These are phyloP conservation scores for Talaromyces islandicus DNA, from an alignment of 2,329 filamentous ascomycete species.

Conservation along the genomic window DNA sequence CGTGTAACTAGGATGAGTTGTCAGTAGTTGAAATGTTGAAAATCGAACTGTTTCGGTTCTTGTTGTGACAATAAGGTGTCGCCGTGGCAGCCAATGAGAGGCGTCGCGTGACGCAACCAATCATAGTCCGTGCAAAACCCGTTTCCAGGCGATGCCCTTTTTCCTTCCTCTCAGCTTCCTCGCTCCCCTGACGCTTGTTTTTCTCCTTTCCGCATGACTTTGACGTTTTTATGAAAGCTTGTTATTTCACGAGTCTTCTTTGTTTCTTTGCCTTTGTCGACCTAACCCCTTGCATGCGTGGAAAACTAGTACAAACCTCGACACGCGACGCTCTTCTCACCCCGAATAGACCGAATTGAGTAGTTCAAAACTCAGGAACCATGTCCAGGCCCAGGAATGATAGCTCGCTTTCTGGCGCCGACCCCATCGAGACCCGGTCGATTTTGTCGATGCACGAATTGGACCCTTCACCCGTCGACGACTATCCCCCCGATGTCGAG, in stretches of 20 bases:
- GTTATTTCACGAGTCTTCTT: neutral
- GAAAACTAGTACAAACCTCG: neutral
- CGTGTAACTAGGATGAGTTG: neutral
- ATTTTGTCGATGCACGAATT: slow-evolving; percentile 66
- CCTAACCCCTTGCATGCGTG: neutral
- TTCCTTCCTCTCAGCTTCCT: neutral
- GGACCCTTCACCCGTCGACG: slow-evolving; percentile 74
- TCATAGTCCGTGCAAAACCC: slow-evolving; percentile 5
- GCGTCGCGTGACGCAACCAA: neutral
- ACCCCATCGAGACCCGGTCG: slow-evolving; percentile 37
- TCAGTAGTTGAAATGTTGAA: neutral
- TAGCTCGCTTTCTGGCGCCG: slow-evolving; percentile 15
- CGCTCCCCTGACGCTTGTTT: neutral
- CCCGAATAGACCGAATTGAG: neutral
- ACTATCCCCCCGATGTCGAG: slow-evolving; percentile 42
- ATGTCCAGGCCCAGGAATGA: slow-evolving; percentile 7
- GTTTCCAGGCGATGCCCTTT: slow-evolving; percentile 11
- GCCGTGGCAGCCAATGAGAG: neutral
- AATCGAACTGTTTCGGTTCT: neutral
- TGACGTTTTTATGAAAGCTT: neutral
- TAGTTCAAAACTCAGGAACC: neutral
- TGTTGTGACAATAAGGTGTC: neutral
- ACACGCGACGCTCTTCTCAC: neutral
- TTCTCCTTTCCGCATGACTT: neutral
- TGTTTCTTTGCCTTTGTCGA: neutral